A percentile compares a stretch with the other conserved stretches of the same genome.
Evolutionary conservation across 805 yeast genomes (phyloP).

Genomic region (Spathaspora boniae): DNA sequence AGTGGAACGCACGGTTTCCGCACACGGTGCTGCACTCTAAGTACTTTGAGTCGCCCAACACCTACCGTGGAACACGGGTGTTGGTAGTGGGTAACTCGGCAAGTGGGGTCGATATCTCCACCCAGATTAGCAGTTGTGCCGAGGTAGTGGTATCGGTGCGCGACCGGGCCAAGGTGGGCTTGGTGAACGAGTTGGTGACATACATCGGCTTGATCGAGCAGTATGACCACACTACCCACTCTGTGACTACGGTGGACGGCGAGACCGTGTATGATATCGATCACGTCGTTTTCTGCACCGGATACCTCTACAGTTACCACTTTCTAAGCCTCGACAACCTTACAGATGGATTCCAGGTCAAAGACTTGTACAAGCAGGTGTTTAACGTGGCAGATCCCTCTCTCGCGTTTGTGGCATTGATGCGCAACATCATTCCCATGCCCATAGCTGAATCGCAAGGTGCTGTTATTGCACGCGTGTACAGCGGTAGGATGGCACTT

Average conservation of each 20-base stretch:
- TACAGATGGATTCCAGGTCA: conserved; percentile 34
- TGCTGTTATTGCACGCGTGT: conserved; percentile 37
- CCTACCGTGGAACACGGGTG: conserved; percentile 38
- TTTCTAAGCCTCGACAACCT: conserved; percentile 23
- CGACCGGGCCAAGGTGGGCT: conserved; percentile 44
- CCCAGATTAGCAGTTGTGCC: conserved; percentile 47
- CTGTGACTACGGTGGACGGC: conserved; percentile 25
- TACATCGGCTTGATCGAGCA: conserved; percentile 12
- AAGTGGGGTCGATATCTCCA: conserved; percentile 71
- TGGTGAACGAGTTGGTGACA: conserved; percentile 36
- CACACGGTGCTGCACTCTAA: conserved; percentile 30
- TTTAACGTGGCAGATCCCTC: conserved; percentile 46
- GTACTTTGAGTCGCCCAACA: conserved; percentile 22
- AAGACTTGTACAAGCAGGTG: conserved; percentile 43
- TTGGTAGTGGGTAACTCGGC: conserved; percentile 76
- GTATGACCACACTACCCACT: conserved; percentile 26
- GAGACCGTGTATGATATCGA: conserved; percentile 22
- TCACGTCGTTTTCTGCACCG: conserved; percentile 34
- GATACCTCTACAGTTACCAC: conserved; percentile 35
- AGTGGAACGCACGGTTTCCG: conserved; percentile 25
- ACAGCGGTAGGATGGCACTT: conserved; percentile 39
- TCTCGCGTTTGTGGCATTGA: conserved; percentile 38
- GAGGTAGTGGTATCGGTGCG: conserved; percentile 18
- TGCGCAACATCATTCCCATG: conserved; percentile 48
- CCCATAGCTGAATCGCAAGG: conserved; percentile 50